Percentiles rank a stretch among this genome's conserved stretches.
Conservation (phyloP, 164 flowering plant genomes). For the Vitis cinerea region DNA sequence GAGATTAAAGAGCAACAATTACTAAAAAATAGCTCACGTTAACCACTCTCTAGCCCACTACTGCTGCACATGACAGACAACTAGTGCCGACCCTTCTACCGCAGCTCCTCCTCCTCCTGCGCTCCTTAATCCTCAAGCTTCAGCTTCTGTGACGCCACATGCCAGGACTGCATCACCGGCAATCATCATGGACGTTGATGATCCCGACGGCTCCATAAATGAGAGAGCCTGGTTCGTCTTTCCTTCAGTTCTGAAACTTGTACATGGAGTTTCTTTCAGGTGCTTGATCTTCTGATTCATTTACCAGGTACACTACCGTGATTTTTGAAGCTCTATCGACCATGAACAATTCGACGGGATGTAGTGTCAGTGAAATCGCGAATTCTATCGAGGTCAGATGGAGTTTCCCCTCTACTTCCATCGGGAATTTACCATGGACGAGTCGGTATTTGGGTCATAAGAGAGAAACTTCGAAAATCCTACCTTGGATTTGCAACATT, state of each 20-base stretch:
- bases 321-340: conserved; percentile 62
- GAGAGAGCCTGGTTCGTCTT: conserved; percentile 9
- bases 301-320: conserved; percentile 48
- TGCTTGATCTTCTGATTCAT: not conserved
- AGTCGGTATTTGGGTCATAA: too few species aligned
- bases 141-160: conserved; percentile 3
- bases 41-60: too few species aligned
- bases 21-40: too few species aligned
- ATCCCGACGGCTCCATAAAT: conserved; percentile 6
- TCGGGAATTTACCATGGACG: too few species aligned
- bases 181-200: conserved; percentile 2
- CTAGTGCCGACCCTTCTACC: conserved; percentile 6
- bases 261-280: conserved; percentile 46
- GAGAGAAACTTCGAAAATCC: too few species aligned
- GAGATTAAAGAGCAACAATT: too few species aligned
- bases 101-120: conserved; percentile 1
- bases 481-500: too few species aligned
- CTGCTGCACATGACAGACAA: not conserved
- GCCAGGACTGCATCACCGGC: too few species aligned
- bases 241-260: not conserved
- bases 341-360: conserved; percentile 56
- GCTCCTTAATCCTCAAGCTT: conserved; percentile 2
- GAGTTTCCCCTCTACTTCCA: not conserved
- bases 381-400: conserved; percentile 62
- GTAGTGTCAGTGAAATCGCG: conserved; percentile 44